phyloP scores from a whole-genome alignment of 164 flowering plant species.

The Liriodendron chinense region DNA sequence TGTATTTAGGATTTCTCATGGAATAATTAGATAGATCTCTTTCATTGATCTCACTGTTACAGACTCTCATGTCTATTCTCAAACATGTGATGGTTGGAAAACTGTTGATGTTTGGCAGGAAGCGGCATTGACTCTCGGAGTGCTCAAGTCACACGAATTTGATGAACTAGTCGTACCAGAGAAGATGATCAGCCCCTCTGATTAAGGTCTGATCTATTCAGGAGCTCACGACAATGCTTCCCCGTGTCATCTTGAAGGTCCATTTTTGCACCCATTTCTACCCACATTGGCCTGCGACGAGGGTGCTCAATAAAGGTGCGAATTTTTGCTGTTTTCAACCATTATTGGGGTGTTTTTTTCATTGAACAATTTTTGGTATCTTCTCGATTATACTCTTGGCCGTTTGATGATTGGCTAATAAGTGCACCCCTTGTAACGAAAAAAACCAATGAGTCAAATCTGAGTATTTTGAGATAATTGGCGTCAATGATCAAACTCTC shows the following conservation, averaged over 20 bases:
- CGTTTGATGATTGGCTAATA: background rate
- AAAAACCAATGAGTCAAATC: background rate
- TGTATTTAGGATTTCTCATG: background rate
- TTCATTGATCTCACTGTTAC: background rate
- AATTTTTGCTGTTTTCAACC: background rate
- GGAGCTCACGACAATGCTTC: background rate
- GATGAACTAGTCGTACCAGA: slow-evolving; percentile 87
- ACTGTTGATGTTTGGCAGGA: slow-evolving; percentile 48
- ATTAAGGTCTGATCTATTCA: slow-evolving; percentile 5
- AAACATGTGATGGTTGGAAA: background rate
- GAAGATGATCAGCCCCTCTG: slow-evolving; percentile 93
- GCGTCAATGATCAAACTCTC: too few species aligned
- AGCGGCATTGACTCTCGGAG: slow-evolving; percentile 76
- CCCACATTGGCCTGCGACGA: background rate
- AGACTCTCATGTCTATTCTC: background rate
- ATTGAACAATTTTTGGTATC: background rate
- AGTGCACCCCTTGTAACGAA: background rate
- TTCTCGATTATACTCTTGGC: background rate
- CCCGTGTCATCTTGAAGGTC: slow-evolving; percentile 3
- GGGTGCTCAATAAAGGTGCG: slow-evolving; percentile 1
- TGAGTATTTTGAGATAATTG: too few species aligned
- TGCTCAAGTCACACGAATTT: slow-evolving; percentile 75
- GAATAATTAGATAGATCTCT: background rate
- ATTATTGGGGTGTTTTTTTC: background rate
- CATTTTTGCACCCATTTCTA: slow-evolving; percentile 8